Conservation (phyloP, 2,329 filamentous ascomycete species). For the Hypoxylon sp. region DNA sequence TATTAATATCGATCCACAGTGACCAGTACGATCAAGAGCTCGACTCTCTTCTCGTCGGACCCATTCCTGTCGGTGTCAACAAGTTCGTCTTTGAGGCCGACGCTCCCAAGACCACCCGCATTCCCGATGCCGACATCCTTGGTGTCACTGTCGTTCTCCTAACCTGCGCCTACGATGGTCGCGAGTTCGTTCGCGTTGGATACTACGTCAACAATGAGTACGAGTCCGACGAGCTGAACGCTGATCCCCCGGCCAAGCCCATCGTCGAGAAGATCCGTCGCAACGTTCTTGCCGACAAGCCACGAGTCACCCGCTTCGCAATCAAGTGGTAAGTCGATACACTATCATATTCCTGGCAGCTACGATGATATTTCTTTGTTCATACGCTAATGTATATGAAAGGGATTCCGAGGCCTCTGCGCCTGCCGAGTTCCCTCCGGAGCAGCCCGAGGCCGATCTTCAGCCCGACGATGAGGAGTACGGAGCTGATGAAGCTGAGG, state of each 20-base stretch:
- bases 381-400: slow-evolving; percentile 27
- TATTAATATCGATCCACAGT: slow-evolving; percentile 55
- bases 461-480: slow-evolving; percentile 88
- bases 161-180: slow-evolving; percentile 93
- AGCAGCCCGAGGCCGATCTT: slow-evolving; percentile 94
- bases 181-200: slow-evolving; percentile 96
- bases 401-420: slow-evolving; percentile 99
- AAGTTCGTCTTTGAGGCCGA: slow-evolving; percentile 99
- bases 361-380: too few species aligned
- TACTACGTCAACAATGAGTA: slow-evolving; percentile 99
- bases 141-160: slow-evolving; percentile 97
- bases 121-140: slow-evolving; percentile 93
- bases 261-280: slow-evolving; percentile 90
- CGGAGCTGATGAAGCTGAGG: slow-evolving; percentile 86
- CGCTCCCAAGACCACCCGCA: slow-evolving; percentile 86
- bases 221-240: slow-evolving; percentile 86
- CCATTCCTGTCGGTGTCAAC: slow-evolving; percentile 97
- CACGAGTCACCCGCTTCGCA: slow-evolving; percentile 93
- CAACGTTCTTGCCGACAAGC: slow-evolving; percentile 96
- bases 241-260: slow-evolving; percentile 90
- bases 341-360: too few species aligned
- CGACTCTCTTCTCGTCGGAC: slow-evolving; percentile 93
- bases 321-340: slow-evolving; percentile 86
- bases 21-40: slow-evolving; percentile 99
- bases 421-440: slow-evolving; percentile 93